phyloP scores from a whole-genome alignment of 2,329 filamentous ascomycete species.

The Elsinoe necatrix region DNA sequence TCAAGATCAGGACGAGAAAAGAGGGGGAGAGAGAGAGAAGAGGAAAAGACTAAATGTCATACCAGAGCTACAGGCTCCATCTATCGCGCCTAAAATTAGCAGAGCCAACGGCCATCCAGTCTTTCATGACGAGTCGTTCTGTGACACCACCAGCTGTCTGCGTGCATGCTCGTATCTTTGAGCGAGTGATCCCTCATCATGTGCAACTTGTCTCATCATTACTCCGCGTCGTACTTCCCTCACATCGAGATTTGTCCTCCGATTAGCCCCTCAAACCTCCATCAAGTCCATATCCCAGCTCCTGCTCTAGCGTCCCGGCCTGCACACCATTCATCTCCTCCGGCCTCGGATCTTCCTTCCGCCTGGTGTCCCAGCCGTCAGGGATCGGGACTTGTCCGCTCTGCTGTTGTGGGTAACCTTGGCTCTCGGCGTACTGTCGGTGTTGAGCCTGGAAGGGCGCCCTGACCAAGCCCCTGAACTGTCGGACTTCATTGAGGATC shows the following conservation, averaged over 20 bases:
- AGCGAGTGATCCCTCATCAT: too few species aligned
- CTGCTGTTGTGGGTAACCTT: constrained; percentile 33
- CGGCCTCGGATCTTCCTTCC: constrained; percentile 54
- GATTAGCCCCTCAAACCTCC: constrained; percentile 5
- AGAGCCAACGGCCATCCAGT: background rate
- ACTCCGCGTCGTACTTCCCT: background rate
- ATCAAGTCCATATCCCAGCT: constrained; percentile 39
- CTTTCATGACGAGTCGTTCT: constrained; percentile 10
- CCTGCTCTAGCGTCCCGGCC: constrained; percentile 34
- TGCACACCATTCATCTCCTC: constrained; percentile 35
- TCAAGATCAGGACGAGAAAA: background rate
- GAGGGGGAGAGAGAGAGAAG: background rate
- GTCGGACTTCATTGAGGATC: constrained; percentile 89
- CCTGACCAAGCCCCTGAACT: constrained; percentile 56
- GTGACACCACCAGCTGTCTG: background rate
- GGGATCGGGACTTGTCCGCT: constrained; percentile 52
- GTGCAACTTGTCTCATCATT: too few species aligned
- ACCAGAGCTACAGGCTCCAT: background rate
- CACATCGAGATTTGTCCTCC: background rate
- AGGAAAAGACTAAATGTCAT: constrained; percentile 9
- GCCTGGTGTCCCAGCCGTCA: constrained; percentile 41
- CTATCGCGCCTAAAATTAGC: constrained; percentile 6
- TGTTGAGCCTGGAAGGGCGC: constrained; percentile 39
- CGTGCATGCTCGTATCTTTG: background rate
- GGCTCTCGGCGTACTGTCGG: constrained; percentile 34